Evolutionary conservation across 1,284 basidiomycete genomes (phyloP).

Genomic region (Ganoderma lingzhi): DNA sequence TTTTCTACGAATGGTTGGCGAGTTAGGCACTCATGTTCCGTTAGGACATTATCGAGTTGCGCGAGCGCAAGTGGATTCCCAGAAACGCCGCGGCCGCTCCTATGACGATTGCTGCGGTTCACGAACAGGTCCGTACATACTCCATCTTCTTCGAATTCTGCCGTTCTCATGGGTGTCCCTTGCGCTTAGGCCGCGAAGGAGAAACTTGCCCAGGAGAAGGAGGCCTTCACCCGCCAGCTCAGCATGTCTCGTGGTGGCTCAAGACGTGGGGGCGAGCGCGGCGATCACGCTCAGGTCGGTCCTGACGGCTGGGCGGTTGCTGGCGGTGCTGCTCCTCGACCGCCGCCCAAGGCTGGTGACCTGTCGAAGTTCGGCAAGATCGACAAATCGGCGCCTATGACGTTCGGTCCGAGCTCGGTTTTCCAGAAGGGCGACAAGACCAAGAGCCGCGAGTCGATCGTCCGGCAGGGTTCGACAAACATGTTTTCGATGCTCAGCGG

Average conservation of each 20-base stretch:
- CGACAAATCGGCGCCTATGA: slow-evolving; percentile 67
- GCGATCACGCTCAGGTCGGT: slow-evolving; percentile 56
- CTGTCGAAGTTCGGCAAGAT: slow-evolving; percentile 91
- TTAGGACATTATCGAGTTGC: slow-evolving; percentile 81
- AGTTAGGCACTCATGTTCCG: not conserved
- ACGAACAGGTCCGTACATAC: slow-evolving; percentile 77
- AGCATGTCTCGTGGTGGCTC: slow-evolving; percentile 85
- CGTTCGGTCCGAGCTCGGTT: slow-evolving; percentile 83
- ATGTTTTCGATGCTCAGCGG: slow-evolving; percentile 89
- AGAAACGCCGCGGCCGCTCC: slow-evolving; percentile 85
- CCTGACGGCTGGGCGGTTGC: slow-evolving; percentile 93
- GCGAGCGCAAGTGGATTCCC: slow-evolving; percentile 83
- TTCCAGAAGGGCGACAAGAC: slow-evolving; percentile 66
- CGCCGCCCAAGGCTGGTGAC: slow-evolving; percentile 84
- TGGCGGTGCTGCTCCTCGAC: slow-evolving; percentile 63
- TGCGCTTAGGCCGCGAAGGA: slow-evolving; percentile 67
- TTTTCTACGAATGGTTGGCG: not conserved
- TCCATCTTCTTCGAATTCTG: not conserved
- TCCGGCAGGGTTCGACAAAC: slow-evolving; percentile 84
- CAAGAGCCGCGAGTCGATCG: slow-evolving; percentile 72
- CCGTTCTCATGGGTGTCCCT: slow-evolving; percentile 8
- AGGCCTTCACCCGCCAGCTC: slow-evolving; percentile 56
- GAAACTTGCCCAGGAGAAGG: slow-evolving; percentile 72
- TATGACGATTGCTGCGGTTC: slow-evolving; percentile 89
- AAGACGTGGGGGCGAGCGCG: slow-evolving; percentile 84